These are phyloP conservation scores for Tetrahymena borealis DNA, from an alignment of 73 alveolate genomes.

Conservation along the genomic window DNA sequence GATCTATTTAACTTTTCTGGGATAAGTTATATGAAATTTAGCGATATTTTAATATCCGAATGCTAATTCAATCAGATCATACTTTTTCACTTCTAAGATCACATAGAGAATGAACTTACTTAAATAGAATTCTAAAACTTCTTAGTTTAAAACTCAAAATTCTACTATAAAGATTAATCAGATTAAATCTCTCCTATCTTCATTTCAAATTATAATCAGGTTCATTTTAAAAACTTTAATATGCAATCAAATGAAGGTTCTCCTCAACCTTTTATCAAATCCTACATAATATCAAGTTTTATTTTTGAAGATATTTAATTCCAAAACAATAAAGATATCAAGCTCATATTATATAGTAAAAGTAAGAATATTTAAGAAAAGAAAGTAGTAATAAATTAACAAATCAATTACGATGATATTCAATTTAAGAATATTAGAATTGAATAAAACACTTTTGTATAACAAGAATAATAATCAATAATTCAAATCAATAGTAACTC, in stretches of 20 bases:
- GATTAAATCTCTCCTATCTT: not conserved
- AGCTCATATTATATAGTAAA: not conserved
- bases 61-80: not conserved
- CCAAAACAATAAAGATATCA: not conserved
- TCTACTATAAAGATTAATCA: not conserved
- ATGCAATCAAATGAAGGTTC: not conserved
- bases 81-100: not conserved
- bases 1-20: not conserved
- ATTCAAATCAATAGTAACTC: too few relatives aligned
- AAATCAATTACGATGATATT: too few relatives aligned
- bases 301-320: not conserved
- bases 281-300: not conserved
- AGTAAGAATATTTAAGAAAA: too few relatives aligned
- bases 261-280: not conserved
- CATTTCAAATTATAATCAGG: not conserved
- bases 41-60: not conserved
- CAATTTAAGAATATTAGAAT: too few relatives aligned
- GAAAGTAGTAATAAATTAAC: too few relatives aligned
- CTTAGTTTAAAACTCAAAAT: not conserved
- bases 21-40: not conserved
- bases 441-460: too few relatives aligned
- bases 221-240: too few relatives aligned
- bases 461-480: too few relatives aligned
- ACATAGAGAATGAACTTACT: not conserved
- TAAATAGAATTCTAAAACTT: too few relatives aligned